These are phyloP conservation scores for Arachis monticola DNA, from an alignment of 331 rosid genomes.

Conservation along the genomic window DNA sequence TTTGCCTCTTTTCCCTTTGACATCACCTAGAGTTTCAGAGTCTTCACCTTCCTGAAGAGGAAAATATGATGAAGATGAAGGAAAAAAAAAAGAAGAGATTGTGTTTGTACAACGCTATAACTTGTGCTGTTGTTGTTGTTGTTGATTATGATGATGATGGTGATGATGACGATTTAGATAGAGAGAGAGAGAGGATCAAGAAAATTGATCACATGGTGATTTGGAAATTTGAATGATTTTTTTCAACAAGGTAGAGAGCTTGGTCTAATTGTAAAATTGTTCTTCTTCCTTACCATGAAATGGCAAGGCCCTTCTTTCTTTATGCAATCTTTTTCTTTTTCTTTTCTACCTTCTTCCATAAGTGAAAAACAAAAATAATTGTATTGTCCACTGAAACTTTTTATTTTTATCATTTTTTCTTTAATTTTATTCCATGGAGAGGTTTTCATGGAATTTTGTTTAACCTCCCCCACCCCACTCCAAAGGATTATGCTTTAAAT, in stretches of 20 bases:
- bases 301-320: constrained; percentile 37
- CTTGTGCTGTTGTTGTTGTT: constrained; percentile 32
- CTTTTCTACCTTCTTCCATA: not conserved
- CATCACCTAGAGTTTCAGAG: constrained; percentile 84
- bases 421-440: constrained; percentile 5
- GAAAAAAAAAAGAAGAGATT: not conserved
- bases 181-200: constrained; percentile 2
- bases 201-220: constrained; percentile 33
- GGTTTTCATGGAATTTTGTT: constrained; percentile 29
- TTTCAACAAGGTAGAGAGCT: constrained; percentile 55
- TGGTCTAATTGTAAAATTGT: constrained; percentile 68
- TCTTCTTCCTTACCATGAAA: constrained; percentile 47
- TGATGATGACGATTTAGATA: constrained; percentile 34
- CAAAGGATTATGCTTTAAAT: not conserved
- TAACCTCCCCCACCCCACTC: no score
- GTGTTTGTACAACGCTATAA: constrained; percentile 15
- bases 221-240: constrained; percentile 40
- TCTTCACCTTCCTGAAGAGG: constrained; percentile 57
- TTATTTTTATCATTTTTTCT: not conserved
- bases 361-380: constrained; percentile 29
- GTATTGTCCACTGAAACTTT: constrained; percentile 30
- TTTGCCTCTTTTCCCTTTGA: constrained; percentile 76
- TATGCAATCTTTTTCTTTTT: constrained; percentile 12
- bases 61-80: constrained; percentile 26
- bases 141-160: no score